Conservation (phyloP, 1,139 yeast genomes). For the Hansenula sp. region DNA sequence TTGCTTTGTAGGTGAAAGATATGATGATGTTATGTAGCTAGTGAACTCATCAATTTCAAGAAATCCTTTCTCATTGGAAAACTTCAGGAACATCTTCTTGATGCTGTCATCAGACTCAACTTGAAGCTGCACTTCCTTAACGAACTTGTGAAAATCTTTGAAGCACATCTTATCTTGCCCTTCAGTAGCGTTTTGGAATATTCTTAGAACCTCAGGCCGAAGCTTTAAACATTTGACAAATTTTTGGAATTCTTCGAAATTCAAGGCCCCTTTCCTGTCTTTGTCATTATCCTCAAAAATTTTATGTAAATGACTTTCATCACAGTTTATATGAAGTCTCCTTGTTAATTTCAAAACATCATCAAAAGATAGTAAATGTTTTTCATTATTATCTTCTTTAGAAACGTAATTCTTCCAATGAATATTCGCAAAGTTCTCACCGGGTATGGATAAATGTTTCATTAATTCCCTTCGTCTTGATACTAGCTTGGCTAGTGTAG, state of each 20-base stretch:
- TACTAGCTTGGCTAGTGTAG: constrained; percentile 41
- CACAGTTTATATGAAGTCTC: constrained; percentile 65
- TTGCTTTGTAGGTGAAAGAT: constrained; percentile 20
- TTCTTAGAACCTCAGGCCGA: constrained; percentile 44
- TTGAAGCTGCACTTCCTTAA: constrained; percentile 51
- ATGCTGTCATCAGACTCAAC: constrained; percentile 27
- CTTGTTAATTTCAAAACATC: constrained; percentile 66
- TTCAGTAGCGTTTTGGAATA: constrained; percentile 32
- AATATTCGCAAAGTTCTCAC: constrained; percentile 49
- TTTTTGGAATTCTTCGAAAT: constrained; percentile 67
- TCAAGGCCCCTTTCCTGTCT: constrained; percentile 41
- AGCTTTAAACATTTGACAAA: constrained; percentile 55
- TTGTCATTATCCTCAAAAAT: constrained; percentile 48
- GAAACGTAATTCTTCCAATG: constrained; percentile 52
- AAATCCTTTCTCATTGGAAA: constrained; percentile 27
- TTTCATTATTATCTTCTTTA: constrained; percentile 31
- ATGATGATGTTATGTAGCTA: constrained; percentile 40
- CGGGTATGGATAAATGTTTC: constrained; percentile 50
- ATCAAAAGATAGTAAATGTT: constrained; percentile 51
- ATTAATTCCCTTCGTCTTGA: constrained; percentile 46
- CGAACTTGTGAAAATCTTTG: constrained; percentile 42
- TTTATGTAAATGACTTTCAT: constrained; percentile 33
- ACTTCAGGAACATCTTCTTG: constrained; percentile 41
- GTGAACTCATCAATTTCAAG: constrained; percentile 25
- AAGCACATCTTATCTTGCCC: constrained; percentile 25